A percentile compares a stretch with the other conserved stretches of the same genome.
phyloP scores from a whole-genome alignment of 2,329 filamentous ascomycete species.

The Tympanopsis confertula region DNA sequence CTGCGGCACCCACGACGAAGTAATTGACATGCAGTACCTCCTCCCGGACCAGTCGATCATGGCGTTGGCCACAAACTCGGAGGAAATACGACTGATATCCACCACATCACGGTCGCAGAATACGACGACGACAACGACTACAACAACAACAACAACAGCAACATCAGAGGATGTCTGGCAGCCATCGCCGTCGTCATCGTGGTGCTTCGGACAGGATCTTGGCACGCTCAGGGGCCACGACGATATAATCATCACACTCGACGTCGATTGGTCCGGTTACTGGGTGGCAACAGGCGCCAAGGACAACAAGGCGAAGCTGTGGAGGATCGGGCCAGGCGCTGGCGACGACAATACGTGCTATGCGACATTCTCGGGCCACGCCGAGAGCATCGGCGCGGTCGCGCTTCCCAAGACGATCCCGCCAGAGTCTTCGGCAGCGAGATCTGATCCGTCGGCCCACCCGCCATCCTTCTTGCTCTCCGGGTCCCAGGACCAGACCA shows the following conservation, averaged over 20 bases:
- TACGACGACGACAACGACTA: no score
- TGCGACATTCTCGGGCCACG: slow-evolving; percentile 77
- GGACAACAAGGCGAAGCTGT: slow-evolving; percentile 86
- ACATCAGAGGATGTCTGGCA: slow-evolving; percentile 9
- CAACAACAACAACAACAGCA: slow-evolving; percentile 16
- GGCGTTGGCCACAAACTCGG: slow-evolving; percentile 87
- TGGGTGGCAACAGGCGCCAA: slow-evolving; percentile 96
- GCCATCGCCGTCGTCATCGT: slow-evolving; percentile 17
- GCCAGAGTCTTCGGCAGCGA: slow-evolving; percentile 55
- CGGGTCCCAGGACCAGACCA: slow-evolving; percentile 86
- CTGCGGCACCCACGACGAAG: slow-evolving; percentile 92
- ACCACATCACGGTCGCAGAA: slow-evolving; percentile 34
- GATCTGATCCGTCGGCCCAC: slow-evolving; percentile 62
- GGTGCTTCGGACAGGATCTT: slow-evolving; percentile 82
- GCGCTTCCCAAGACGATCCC: slow-evolving; percentile 65
- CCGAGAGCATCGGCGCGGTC: slow-evolving; percentile 85
- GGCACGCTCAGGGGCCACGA: slow-evolving; percentile 79
- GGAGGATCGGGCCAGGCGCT: slow-evolving; percentile 66
- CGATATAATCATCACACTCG: slow-evolving; percentile 89
- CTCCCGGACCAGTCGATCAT: slow-evolving; percentile 70
- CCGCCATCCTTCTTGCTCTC: slow-evolving; percentile 79
- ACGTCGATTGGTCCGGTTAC: slow-evolving; percentile 91
- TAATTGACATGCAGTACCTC: slow-evolving; percentile 86
- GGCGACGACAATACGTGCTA: slow-evolving; percentile 69
- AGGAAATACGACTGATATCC: slow-evolving; percentile 81